A percentile compares a stretch with the other conserved stretches of the same genome.
Evolutionary conservation across 2,329 filamentous ascomycete species (phyloP).

Genomic region (Exophiala viscosa): DNA sequence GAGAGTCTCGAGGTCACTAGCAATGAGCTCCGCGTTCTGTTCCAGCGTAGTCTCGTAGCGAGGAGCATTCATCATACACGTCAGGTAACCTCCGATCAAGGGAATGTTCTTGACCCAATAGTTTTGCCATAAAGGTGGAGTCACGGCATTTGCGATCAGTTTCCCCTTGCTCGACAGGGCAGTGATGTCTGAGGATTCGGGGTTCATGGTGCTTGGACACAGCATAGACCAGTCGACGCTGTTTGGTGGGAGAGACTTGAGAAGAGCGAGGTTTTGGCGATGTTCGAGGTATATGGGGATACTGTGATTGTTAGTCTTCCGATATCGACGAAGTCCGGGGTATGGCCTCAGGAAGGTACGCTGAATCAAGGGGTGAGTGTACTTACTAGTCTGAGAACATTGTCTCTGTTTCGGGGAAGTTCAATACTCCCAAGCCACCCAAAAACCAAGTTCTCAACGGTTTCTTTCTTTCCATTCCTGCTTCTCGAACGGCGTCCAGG

Average conservation of each 20-base stretch:
- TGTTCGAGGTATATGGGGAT: constrained; percentile 37
- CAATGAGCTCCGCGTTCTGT: constrained; percentile 43
- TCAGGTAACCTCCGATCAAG: constrained; percentile 33
- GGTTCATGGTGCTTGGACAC: constrained; percentile 37
- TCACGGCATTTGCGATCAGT: constrained; percentile 31
- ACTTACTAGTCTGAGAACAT: constrained; percentile 37
- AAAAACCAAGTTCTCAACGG: constrained; percentile 41
- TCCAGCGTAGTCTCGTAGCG: constrained; percentile 40
- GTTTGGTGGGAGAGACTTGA: constrained; percentile 30
- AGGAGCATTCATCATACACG: constrained; percentile 30
- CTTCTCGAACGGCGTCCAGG: constrained; percentile 33
- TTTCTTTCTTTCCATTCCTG: constrained; percentile 32
- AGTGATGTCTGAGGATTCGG: constrained; percentile 32
- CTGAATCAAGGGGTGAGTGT: constrained; percentile 1
- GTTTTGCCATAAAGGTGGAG: constrained; percentile 35
- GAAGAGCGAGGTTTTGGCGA: constrained; percentile 32
- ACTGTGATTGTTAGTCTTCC: constrained; percentile 28
- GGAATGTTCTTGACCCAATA: constrained; percentile 34
- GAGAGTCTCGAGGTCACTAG: constrained; percentile 35
- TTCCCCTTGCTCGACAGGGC: constrained; percentile 31
- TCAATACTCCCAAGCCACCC: constrained; percentile 35
- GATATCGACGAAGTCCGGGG: constrained; percentile 1
- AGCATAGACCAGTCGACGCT: constrained; percentile 40
- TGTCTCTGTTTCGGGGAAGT: constrained; percentile 35
- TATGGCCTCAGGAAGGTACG: neutral